Percentiles rank a stretch among this genome's conserved stretches.
Conservation (phyloP, 1,284 basidiomycete genomes). For the Ceratobasidium sp. region DNA sequence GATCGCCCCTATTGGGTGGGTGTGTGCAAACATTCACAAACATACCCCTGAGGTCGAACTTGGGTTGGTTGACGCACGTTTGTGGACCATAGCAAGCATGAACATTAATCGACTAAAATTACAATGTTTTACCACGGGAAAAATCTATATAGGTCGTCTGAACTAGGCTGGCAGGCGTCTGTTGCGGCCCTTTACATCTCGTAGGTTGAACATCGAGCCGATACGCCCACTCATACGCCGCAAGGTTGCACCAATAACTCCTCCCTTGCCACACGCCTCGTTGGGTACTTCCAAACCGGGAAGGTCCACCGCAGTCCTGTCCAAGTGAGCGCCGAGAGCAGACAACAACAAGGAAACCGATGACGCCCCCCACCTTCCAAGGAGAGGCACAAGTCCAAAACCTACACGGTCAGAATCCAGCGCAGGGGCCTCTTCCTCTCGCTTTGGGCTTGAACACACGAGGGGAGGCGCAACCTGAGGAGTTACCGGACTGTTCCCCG, state of each 20-base stretch:
- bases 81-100: not conserved
- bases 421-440: no score
- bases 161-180: not conserved
- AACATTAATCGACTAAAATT: not conserved
- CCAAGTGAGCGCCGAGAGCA: no score
- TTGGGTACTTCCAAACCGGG: not conserved
- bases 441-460: no score
- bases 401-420: no score
- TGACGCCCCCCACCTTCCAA: no score
- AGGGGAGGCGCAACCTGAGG: no score
- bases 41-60: not conserved
- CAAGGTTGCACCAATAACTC: not conserved
- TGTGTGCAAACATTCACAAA: not conserved
- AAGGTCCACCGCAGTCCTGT: no score
- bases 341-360: no score
- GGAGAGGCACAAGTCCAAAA: no score
- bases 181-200: not conserved
- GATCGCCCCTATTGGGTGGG: slow-evolving; percentile 5
- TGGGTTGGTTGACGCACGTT: no score
- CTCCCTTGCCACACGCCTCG: not conserved
- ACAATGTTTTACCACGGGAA: not conserved
- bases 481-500: no score
- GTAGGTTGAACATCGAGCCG: not conserved
- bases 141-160: not conserved
- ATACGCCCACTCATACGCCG: slow-evolving; percentile 8